Conservation (phyloP, 2,329 filamentous ascomycete genomes). For the Bertia moriformis region DNA sequence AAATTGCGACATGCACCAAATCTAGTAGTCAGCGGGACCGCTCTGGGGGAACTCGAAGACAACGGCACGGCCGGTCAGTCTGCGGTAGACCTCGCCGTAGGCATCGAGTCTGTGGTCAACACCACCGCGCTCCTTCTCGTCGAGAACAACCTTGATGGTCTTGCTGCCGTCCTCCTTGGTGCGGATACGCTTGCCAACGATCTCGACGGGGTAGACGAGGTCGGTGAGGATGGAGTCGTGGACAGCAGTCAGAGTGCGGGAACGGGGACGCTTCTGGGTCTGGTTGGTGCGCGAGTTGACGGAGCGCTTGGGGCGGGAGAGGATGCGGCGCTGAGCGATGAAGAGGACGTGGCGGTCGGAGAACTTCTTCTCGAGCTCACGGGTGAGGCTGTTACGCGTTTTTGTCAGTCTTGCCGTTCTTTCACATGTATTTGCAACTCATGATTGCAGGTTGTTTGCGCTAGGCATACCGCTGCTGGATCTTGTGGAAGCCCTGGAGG, state of each 20-base stretch:
- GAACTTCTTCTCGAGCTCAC: constrained; percentile 99
- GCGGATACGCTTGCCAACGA: constrained; percentile 95
- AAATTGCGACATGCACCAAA: no score
- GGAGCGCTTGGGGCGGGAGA: constrained; percentile 96
- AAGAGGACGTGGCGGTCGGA: constrained; percentile 99
- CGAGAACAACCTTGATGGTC: constrained; percentile 95
- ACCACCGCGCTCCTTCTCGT: constrained; percentile 99
- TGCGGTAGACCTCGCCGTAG: constrained; percentile 98
- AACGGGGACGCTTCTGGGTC: constrained; percentile 97
- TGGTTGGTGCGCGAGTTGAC: constrained; percentile 89
- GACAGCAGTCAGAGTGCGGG: constrained; percentile 92
- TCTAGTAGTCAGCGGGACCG: constrained; percentile 61
- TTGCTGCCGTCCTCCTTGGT: constrained; percentile 99
- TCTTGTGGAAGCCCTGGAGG: constrained; percentile 96
- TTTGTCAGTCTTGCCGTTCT: constrained; percentile 5
- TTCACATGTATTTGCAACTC: background rate
- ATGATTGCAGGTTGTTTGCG: background rate
- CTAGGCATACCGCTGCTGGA: constrained; percentile 94
- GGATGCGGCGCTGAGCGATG: constrained; percentile 95
- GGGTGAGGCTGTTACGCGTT: constrained; percentile 61
- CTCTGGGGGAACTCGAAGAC: constrained; percentile 97
- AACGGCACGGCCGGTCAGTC: constrained; percentile 89
- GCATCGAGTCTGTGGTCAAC: constrained; percentile 99
- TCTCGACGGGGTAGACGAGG: constrained; percentile 99
- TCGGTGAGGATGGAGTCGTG: constrained; percentile 97